Percentiles rank a stretch among this genome's conserved stretches.
These are phyloP conservation scores for Fusarium kyushuense DNA, from an alignment of 2,329 filamentous ascomycete species.

Conservation along the genomic window DNA sequence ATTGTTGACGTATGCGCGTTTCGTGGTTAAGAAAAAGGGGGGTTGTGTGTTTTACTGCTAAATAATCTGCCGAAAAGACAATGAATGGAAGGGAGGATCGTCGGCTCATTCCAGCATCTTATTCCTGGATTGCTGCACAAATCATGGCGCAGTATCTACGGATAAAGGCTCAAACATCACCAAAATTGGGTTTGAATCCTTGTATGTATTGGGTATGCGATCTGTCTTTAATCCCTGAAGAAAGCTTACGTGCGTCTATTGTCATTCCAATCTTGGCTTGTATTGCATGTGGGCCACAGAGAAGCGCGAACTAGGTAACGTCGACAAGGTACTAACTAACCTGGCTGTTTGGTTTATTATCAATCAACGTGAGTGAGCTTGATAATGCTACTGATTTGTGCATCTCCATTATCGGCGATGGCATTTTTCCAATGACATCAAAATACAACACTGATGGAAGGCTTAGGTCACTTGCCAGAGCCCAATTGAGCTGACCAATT, in stretches of 20 bases:
- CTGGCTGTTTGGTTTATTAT: not conserved
- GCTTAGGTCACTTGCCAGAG: conserved; percentile 30
- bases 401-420: conserved; percentile 2
- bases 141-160: conserved; percentile 15
- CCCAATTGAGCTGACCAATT: conserved; percentile 25
- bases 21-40: conserved; percentile 41
- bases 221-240: conserved; percentile 14
- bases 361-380: not conserved
- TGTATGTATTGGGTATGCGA: conserved; percentile 38
- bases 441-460: conserved; percentile 30
- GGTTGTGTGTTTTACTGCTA: conserved; percentile 28
- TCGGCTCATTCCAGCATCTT: conserved; percentile 39
- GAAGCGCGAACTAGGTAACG: not conserved
- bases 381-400: not conserved
- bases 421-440: conserved; percentile 14
- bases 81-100: conserved; percentile 39
- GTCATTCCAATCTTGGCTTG: conserved; percentile 1
- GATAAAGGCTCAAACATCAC: conserved; percentile 1
- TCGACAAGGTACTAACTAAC: too few relatives aligned
- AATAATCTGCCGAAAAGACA: conserved; percentile 15
- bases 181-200: conserved; percentile 21
- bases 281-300: not conserved
- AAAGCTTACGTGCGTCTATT: conserved; percentile 21
- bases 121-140: conserved; percentile 31
- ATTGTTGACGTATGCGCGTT: conserved; percentile 33